A percentile compares a stretch with the other conserved stretches of the same genome.
Evolutionary conservation across 1,284 basidiomycete genomes (phyloP).

Genomic region (Naganishia albida): DNA sequence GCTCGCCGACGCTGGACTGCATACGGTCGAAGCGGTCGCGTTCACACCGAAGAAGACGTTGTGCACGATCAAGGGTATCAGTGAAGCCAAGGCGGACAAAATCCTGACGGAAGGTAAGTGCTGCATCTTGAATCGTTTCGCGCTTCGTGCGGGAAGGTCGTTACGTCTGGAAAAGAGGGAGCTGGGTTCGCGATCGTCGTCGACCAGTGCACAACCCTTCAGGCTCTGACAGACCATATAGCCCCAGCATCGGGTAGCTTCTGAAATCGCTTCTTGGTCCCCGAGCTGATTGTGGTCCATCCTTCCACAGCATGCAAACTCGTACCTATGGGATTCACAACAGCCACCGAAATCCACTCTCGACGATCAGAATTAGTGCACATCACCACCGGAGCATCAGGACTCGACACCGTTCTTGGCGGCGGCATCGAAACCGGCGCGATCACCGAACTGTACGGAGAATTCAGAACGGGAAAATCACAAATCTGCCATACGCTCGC

Average conservation of each 20-base stretch:
- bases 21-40: conserved; percentile 94
- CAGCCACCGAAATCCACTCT: conserved; percentile 95
- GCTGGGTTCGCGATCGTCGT: no score
- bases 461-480: conserved; percentile 98
- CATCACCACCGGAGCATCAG: conserved; percentile 95
- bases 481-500: conserved; percentile 98
- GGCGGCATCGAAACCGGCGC: conserved; percentile 98
- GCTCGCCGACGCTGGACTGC: conserved; percentile 84
- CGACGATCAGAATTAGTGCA: conserved; percentile 93
- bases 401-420: conserved; percentile 91
- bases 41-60: conserved; percentile 96
- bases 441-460: conserved; percentile 97
- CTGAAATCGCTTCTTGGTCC: neutral
- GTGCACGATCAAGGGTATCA: conserved; percentile 92
- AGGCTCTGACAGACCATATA: no score
- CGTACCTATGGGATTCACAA: conserved; percentile 96
- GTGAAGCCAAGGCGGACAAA: conserved; percentile 96
- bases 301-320: conserved; percentile 78
- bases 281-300: conserved; percentile 4
- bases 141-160: neutral
- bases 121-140: neutral
- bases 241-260: no score
- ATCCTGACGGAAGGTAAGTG: conserved; percentile 84
- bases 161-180: no score
- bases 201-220: no score